Evolutionary conservation across 768 basidiomycete genomes (phyloP).

Genomic region (Leccinum arenicola): DNA sequence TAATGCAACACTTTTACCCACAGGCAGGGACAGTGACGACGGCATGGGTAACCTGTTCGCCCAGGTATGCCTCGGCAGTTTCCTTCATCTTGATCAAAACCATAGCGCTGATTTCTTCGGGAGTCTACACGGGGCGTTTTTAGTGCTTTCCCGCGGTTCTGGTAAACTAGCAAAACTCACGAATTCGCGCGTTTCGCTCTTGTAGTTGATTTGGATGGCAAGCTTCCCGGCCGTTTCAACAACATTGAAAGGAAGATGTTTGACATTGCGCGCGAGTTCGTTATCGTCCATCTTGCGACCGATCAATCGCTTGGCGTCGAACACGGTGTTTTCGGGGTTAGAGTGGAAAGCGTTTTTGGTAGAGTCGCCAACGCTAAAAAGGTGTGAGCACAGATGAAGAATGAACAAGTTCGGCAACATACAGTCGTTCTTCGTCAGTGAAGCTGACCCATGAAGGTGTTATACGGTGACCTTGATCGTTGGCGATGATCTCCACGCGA

Average conservation of each 20-base stretch:
- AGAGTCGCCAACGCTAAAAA: constrained; percentile 74
- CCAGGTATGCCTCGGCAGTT: constrained; percentile 97
- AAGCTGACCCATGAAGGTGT: constrained; percentile 87
- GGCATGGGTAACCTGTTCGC: constrained; percentile 93
- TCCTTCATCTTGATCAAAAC: constrained; percentile 98
- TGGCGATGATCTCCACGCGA: constrained; percentile 86
- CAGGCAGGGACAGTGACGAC: constrained; percentile 98
- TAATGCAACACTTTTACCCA: constrained; percentile 34
- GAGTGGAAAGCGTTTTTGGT: constrained; percentile 96
- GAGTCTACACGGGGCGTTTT: constrained; percentile 49
- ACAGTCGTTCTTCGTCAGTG: constrained; percentile 75
- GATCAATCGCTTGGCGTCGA: constrained; percentile 95
- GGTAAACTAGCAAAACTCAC: constrained; percentile 44
- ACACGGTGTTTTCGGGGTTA: constrained; percentile 92
- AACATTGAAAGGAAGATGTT: constrained; percentile 90
- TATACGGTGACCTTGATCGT: constrained; percentile 88
- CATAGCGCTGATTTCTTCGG: constrained; percentile 96
- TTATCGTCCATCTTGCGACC: constrained; percentile 81
- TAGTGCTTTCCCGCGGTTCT: neutral
- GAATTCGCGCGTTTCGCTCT: constrained; percentile 77
- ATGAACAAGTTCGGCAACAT: neutral
- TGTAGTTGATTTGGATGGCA: constrained; percentile 72
- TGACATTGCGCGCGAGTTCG: constrained; percentile 79
- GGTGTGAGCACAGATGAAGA: neutral
- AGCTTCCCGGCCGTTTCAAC: constrained; percentile 81